Evolutionary conservation across 148 eudicot genomes (phyloP), one percentile per base, ranked within the genome.

Genomic region (Linanthus parryae): DNA sequence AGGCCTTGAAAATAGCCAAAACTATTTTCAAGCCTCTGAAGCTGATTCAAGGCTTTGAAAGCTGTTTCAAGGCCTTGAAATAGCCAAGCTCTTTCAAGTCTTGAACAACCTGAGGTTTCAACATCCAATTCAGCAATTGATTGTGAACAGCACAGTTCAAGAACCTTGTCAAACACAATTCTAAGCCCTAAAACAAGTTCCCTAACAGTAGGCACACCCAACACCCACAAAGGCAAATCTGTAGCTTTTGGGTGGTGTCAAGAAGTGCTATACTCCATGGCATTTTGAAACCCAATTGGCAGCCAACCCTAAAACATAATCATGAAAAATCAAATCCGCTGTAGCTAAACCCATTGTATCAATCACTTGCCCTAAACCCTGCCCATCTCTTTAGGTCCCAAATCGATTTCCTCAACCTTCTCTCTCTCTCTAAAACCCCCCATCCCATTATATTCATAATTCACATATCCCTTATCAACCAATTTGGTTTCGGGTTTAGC

Each of bases 261-360:
- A 91, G 25, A 41, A 91, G 58, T 13, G 79, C 70, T 3, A 91
- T 13, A 70, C 97, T 91, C 74, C 76, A 83, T 37, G 17, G 73
- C 83, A 83, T 47, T 83, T 77, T 8, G 54, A 61, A 13, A 86
- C 79, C 97, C 97, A 91, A 71, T 83, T 86, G 1, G 86, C 95
- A 17, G 69, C 69, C 74, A 91, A 64, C 1, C 70, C 72, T 48
- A 91, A 64, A 2, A 86, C 97, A 2, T 86, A 83, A 77, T 91
- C 97, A 57, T 91, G 97, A 41, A 91, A 37, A 22, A 86, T 82
- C 69, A 91, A 77, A 67, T 91, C 89, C 53, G 86, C 68, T 18
- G 92, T 88, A 0, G 75, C 84, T 57, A 91, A 73, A 20, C 84
- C 84, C 58, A 91, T 48, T 31, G 82, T 46, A 51, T 83, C 84